Evolutionary conservation across 78 protist genomes (phyloP), one percentile per base, ranked within the genome.

Genomic region (Creolimax fragrantissima): DNA sequence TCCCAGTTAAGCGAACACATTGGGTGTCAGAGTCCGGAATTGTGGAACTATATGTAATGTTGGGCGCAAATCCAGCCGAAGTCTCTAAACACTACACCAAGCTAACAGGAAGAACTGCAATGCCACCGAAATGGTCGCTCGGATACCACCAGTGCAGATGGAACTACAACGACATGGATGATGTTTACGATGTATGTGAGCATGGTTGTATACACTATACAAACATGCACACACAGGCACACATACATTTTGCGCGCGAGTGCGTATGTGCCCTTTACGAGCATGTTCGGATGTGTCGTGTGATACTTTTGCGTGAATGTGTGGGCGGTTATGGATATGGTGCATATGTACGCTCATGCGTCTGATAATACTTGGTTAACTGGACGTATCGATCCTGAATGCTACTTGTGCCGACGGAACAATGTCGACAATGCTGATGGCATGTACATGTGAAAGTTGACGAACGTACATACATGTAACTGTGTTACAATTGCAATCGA

Each of bases 121-220:
- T 98, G 36, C 99, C 99, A 32, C 99, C 96, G 41, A 37, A 92
- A 74, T 98, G 96, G 44, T 3, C 99, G 3, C 81, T 98, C 3
- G 99, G 97, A 5, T 98, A 98, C 92, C 99, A 99, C 94, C 99
- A 99, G 96, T 99, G 98, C 90, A 95, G 99, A 39, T 99, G 99
- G 99, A 98, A 99, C 93, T 99, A 98, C 94, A 93, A 95, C 44
- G 92, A 94, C 81, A 90, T 95, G 81, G 94, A 92, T 74, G 90
- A 91, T 84, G 89, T 91, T 4, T 11, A 4, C 6, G 41, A 0
- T 35, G 85, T 37, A 43, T 91, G 95, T 92, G 88, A 85, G 41
- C 2, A 47, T 42, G 35, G 86, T 83, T 83, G 86, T 17, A 58
- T 58, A 58, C 74, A 58, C 74, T 17, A 58, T 17, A 58, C 81